Conservation (phyloP, 257 asterid genomes). For the Nicotiana attenuata region DNA sequence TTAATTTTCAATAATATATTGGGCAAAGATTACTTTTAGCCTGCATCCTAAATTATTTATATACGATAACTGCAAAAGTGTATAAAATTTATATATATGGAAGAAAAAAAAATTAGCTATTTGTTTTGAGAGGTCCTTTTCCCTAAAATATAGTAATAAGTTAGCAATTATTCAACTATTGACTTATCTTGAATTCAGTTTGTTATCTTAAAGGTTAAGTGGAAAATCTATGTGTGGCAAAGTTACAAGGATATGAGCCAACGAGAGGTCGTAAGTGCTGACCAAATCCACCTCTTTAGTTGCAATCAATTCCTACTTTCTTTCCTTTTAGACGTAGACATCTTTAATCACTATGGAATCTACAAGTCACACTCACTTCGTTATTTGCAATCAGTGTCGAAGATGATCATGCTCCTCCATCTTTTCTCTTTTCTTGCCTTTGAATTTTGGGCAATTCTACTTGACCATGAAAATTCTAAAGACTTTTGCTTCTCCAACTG, state of each 20-base stretch:
- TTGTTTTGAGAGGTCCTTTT: too few relatives aligned
- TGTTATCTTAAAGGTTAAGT: not conserved
- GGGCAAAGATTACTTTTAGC: too few relatives aligned
- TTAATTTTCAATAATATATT: too few relatives aligned
- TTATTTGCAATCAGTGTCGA: not conserved
- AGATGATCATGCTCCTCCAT: not conserved
- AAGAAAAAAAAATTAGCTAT: too few relatives aligned
- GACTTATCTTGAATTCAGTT: not conserved
- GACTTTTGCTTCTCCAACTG: not conserved
- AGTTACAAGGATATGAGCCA: not conserved
- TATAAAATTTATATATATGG: too few relatives aligned
- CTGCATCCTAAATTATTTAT: too few relatives aligned
- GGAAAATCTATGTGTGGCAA: not conserved
- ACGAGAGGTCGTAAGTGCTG: not conserved
- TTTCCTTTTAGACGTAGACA: not conserved
- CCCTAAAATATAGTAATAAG: too few relatives aligned
- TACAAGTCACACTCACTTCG: not conserved
- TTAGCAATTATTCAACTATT: not conserved
- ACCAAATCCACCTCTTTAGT: conserved; percentile 7
- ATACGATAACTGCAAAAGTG: too few relatives aligned
- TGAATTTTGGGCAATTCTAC: not conserved
- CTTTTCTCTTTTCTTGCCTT: not conserved
- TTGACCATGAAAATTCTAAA: not conserved
- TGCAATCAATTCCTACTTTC: not conserved
- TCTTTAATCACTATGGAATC: not conserved